Evolutionary conservation across 306 rosid species (phyloP).

Genomic region (Cicer cuneatum): DNA sequence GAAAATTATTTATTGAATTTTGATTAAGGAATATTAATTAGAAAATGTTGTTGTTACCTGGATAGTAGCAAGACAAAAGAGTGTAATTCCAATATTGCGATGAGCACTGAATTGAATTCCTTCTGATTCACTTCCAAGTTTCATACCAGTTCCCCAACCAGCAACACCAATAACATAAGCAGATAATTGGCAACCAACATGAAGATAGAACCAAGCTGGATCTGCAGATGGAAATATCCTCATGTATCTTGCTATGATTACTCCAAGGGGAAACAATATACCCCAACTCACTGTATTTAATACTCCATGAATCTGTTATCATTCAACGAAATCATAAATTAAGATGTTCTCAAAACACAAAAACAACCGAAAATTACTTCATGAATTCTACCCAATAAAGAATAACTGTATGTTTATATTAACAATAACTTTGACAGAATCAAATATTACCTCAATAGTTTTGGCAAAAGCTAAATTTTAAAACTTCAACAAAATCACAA

Average conservation of each 20-base stretch:
- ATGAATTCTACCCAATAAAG: too few relatives aligned
- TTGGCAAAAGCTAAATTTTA: too few relatives aligned
- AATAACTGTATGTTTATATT: too few relatives aligned
- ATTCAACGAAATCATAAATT: conserved; percentile 10
- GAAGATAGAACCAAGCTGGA: conserved; percentile 95
- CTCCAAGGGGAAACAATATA: conserved; percentile 79
- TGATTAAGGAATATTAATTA: too few relatives aligned
- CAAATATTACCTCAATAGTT: too few relatives aligned
- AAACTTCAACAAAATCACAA: too few relatives aligned
- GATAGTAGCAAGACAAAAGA: conserved; percentile 72
- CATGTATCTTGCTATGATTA: conserved; percentile 75
- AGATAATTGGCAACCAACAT: conserved; percentile 66
- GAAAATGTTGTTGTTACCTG: conserved; percentile 56
- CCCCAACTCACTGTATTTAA: conserved; percentile 94
- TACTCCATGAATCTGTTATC: conserved; percentile 74
- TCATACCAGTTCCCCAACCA: conserved; percentile 91
- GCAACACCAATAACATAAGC: conserved; percentile 85
- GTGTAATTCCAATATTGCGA: conserved; percentile 79
- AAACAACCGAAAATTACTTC: background rate
- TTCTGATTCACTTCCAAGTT: conserved; percentile 74
- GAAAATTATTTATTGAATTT: too few relatives aligned
- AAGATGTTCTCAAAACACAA: background rate
- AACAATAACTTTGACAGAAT: too few relatives aligned
- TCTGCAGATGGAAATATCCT: conserved; percentile 75
- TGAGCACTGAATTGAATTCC: conserved; percentile 50